Evolutionary conservation across 108 stramenopile species (phyloP).

Genomic region (Cyclostephanos tholiformis): DNA sequence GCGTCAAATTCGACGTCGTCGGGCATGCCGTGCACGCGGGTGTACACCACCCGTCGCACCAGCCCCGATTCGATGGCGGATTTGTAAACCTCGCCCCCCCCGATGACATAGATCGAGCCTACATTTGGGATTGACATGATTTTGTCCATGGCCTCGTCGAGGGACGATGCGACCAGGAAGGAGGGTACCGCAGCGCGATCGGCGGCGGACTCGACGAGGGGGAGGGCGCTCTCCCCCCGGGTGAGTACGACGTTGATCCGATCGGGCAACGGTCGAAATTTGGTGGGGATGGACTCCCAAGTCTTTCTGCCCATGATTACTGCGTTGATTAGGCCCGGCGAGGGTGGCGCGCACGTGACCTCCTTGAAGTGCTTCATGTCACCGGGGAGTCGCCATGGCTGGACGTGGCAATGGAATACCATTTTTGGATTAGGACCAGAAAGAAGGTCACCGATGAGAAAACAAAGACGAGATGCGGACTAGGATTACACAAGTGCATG

Average conservation of each 20-base stretch:
- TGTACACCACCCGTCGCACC: constrained; percentile 72
- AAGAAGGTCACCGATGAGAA: not conserved
- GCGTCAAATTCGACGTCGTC: constrained; percentile 72
- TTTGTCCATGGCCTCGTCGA: constrained; percentile 79
- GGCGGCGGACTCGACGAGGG: not conserved
- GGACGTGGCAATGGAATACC: not conserved
- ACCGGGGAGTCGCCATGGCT: constrained; percentile 82
- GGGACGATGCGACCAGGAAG: constrained; percentile 74
- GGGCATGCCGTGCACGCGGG: constrained; percentile 64
- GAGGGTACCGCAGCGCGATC: constrained; percentile 45
- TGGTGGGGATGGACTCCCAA: constrained; percentile 95
- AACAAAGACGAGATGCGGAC: not conserved
- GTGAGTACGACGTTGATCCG: constrained; percentile 95
- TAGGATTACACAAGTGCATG: not conserved
- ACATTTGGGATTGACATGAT: constrained; percentile 55
- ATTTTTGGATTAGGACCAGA: not conserved
- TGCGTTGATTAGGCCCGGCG: constrained; percentile 79
- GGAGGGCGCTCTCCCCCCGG: constrained; percentile 37
- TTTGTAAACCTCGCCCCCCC: constrained; percentile 90
- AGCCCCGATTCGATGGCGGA: constrained; percentile 76
- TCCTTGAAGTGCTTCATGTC: constrained; percentile 86
- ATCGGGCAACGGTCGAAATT: constrained; percentile 91
- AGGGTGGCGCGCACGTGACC: constrained; percentile 62
- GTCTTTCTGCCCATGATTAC: constrained; percentile 99
- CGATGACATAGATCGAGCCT: constrained; percentile 92